Percentiles rank a stretch among this genome's conserved stretches.
phyloP scores from a whole-genome alignment of 2,329 filamentous ascomycete genomes.

The Fusarium ambrosium region DNA sequence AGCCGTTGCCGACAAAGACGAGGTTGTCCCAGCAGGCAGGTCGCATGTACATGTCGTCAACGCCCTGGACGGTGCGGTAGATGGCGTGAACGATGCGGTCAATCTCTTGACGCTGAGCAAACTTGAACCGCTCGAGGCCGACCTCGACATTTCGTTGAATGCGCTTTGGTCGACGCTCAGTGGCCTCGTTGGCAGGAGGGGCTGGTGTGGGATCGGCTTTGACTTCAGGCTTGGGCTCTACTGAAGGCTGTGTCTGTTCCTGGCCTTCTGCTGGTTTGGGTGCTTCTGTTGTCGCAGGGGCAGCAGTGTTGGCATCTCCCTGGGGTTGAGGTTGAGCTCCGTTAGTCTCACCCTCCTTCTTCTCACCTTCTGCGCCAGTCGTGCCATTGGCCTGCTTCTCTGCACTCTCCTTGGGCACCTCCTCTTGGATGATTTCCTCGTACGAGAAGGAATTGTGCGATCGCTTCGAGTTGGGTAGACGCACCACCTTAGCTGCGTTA shows the following conservation, averaged over 20 bases:
- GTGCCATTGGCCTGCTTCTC: conserved; percentile 34
- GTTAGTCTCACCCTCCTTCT: conserved; percentile 29
- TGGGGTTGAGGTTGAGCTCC: conserved; percentile 25
- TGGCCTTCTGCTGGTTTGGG: conserved; percentile 44
- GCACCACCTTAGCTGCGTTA: conserved; percentile 66
- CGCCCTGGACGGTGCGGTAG: conserved; percentile 84
- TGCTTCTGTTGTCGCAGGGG: conserved; percentile 35
- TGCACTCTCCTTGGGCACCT: conserved; percentile 54
- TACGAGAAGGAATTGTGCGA: conserved; percentile 79
- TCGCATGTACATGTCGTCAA: conserved; percentile 87
- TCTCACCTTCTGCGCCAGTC: conserved; percentile 29
- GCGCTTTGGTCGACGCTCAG: conserved; percentile 66
- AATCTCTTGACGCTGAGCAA: conserved; percentile 78
- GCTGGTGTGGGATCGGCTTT: conserved; percentile 26
- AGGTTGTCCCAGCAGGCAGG: conserved; percentile 92
- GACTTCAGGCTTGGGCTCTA: conserved; percentile 42
- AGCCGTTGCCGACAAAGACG: conserved; percentile 92
- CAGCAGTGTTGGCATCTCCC: conserved; percentile 11
- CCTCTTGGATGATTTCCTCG: conserved; percentile 74
- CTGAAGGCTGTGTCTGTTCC: conserved; percentile 39
- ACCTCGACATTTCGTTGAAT: conserved; percentile 79
- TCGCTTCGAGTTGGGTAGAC: conserved; percentile 80
- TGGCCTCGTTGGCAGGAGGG: conserved; percentile 45
- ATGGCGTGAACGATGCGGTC: conserved; percentile 88
- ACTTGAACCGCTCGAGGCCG: conserved; percentile 80